These are phyloP conservation scores for Chlorociboria aeruginascens DNA, from an alignment of 495 filamentous ascomycete species.

Conservation along the genomic window DNA sequence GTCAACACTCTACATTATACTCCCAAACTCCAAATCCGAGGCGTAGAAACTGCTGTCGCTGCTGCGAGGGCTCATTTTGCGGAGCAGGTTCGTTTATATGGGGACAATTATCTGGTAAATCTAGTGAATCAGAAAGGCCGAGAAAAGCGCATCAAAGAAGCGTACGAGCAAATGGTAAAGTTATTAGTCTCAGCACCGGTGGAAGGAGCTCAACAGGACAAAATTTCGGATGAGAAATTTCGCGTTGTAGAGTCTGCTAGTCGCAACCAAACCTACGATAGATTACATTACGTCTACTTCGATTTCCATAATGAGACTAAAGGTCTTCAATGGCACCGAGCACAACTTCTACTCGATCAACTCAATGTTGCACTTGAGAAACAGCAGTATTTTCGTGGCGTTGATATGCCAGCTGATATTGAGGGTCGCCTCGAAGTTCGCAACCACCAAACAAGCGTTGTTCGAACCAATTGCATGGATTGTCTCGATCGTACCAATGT, in stretches of 20 bases:
- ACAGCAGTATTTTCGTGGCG: slow-evolving; percentile 86
- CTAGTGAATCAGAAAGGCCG: slow-evolving; percentile 91
- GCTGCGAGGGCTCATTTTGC: slow-evolving; percentile 79
- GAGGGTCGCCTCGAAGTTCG: slow-evolving; percentile 66
- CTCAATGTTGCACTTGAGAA: slow-evolving; percentile 56
- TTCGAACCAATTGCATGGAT: slow-evolving; percentile 98
- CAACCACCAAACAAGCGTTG: slow-evolving; percentile 68
- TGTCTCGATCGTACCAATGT: slow-evolving; percentile 97
- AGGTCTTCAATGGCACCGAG: slow-evolving; percentile 84
- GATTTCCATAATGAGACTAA: slow-evolving; percentile 98
- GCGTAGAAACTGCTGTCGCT: slow-evolving; percentile 66
- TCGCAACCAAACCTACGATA: slow-evolving; percentile 54
- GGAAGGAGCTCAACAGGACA: slow-evolving; percentile 47
- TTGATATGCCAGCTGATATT: slow-evolving; percentile 63
- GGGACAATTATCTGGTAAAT: slow-evolving; percentile 94
- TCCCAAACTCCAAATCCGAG: slow-evolving; percentile 75
- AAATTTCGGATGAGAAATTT: slow-evolving; percentile 60
- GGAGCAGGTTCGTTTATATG: slow-evolving; percentile 85
- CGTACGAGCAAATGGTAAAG: slow-evolving; percentile 81
- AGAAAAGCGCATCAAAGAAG: slow-evolving; percentile 74
- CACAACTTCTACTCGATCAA: slow-evolving; percentile 72
- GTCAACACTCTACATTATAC: slow-evolving; percentile 82
- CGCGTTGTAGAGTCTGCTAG: slow-evolving; percentile 55
- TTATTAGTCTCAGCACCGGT: slow-evolving; percentile 51
- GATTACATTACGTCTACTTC: slow-evolving; percentile 91